Base-by-base conservation (phyloP, 1,284 basidiomycete genomes). In the Cryptococcus hybrid region DNA sequence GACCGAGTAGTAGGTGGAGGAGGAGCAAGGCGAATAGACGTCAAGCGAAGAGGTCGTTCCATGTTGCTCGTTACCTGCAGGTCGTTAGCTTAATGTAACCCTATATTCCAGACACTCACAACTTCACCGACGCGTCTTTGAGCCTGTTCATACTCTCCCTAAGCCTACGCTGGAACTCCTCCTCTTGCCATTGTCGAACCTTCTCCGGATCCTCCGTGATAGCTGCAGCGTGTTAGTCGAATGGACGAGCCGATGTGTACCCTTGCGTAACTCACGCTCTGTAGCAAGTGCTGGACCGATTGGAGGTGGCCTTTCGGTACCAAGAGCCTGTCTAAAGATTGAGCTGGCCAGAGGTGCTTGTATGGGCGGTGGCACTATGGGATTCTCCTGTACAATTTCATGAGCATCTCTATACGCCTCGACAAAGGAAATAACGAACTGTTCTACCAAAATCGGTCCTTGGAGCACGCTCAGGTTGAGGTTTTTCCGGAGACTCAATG, bases 1-100 rank as follows among this genome's bases (percentile, higher is more conserved):
- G 84, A 78, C 7, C 92, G 85, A 0, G 93, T 93, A 39, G 83
- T 69, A 12, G 70, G 78, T 2, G 80, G 77, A 0, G 90, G 85
- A 53, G 92, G 92, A 56, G 88, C 83, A 18, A 98, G 84, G 58
- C 88, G 88, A 44, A 98, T 87, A 1, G 87, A 82, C 4, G 86
- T 84, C 43, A 94, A 82, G 42, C 83, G 82, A 54, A 88, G 70
- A 0, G 82, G 84, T 0, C 84, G 82, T 4, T 83, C 76, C 51
- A 87, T 76, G 68, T 87, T 90, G 30, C 79, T 79, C 59, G 83
- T 82, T n/a, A 91, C 83, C 88, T 90, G 54, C 2, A 18, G 24
- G 38, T 39, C 42, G 51, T n/a, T 38, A 37, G 39, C n/a, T 12
- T 24, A 59, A 49, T 57, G 12, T 15, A n/a, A n/a, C 40, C 40